A percentile compares a stretch with the other conserved stretches of the same genome.
Evolutionary conservation across 352 stramenopile genomes (phyloP).

Genomic region (Elongisporangium undulatum): DNA sequence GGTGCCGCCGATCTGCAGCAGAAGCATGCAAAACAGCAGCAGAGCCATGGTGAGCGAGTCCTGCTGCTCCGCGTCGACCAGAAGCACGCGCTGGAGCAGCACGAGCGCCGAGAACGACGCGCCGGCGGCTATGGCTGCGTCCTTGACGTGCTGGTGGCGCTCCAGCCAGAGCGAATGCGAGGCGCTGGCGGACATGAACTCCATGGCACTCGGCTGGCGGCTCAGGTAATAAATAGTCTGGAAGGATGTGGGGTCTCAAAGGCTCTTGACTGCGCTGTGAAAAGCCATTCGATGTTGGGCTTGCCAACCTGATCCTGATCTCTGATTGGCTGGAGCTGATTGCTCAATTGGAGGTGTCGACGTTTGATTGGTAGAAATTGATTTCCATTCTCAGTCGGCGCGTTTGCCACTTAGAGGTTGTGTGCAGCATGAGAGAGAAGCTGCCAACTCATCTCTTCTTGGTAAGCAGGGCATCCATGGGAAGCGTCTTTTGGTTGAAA

Average conservation of each 20-base stretch:
- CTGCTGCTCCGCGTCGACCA: neutral
- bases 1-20: constrained; percentile 11
- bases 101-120: neutral
- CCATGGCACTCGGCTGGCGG: neutral
- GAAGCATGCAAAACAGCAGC: constrained; percentile 21
- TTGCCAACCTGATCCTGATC: too few species aligned
- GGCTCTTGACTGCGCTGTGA: too few species aligned
- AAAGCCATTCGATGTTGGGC: too few species aligned
- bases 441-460: too few species aligned
- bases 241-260: too few species aligned
- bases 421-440: too few species aligned
- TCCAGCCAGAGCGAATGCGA: neutral
- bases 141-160: neutral
- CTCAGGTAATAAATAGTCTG: neutral
- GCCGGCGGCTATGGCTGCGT: neutral
- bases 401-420: neutral
- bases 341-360: neutral
- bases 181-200: neutral
- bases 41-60: constrained; percentile 30
- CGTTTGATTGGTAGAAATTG: neutral
- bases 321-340: neutral
- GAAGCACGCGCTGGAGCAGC: neutral
- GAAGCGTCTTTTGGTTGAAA: too few species aligned
- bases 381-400: neutral
- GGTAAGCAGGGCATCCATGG: too few species aligned